Conservation (phyloP, 2,329 filamentous ascomycete genomes). For the Talaromyces albobiverticillius region DNA sequence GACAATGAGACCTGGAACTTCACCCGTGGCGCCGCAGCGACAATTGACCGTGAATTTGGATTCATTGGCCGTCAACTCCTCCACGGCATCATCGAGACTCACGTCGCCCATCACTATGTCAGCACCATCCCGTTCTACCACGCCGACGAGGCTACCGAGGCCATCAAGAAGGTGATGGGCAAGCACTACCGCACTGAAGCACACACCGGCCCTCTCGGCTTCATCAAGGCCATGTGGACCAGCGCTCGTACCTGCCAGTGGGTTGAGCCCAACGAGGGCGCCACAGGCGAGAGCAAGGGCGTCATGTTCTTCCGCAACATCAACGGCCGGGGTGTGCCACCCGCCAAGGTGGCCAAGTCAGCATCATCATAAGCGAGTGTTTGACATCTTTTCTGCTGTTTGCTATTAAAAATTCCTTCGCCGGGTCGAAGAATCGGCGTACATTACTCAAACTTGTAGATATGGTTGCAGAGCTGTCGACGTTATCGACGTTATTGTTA, state of each 20-base stretch:
- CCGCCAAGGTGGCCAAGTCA: constrained; percentile 38
- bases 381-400: neutral
- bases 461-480: no score
- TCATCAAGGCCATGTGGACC: constrained; percentile 78
- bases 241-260: constrained; percentile 88
- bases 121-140: constrained; percentile 96
- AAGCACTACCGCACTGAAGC: constrained; percentile 86
- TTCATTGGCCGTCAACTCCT: constrained; percentile 88
- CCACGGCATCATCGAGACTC: constrained; percentile 96
- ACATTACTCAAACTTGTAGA: constrained; percentile 8
- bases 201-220: constrained; percentile 72
- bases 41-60: constrained; percentile 95
- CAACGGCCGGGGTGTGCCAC: constrained; percentile 74
- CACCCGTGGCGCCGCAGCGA: constrained; percentile 87
- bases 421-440: constrained; percentile 2
- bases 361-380: neutral
- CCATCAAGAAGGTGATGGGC: constrained; percentile 94
- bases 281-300: constrained; percentile 74
- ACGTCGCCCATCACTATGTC: constrained; percentile 97
- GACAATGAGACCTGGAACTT: constrained; percentile 84
- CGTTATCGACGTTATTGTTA: neutral
- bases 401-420: constrained; percentile 3
- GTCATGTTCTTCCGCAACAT: constrained; percentile 94
- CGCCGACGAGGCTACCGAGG: constrained; percentile 89
- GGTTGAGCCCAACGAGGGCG: constrained; percentile 87